Evolutionary conservation across 352 stramenopile genomes (phyloP).

Genomic region (Elongisporangium undulatum): DNA sequence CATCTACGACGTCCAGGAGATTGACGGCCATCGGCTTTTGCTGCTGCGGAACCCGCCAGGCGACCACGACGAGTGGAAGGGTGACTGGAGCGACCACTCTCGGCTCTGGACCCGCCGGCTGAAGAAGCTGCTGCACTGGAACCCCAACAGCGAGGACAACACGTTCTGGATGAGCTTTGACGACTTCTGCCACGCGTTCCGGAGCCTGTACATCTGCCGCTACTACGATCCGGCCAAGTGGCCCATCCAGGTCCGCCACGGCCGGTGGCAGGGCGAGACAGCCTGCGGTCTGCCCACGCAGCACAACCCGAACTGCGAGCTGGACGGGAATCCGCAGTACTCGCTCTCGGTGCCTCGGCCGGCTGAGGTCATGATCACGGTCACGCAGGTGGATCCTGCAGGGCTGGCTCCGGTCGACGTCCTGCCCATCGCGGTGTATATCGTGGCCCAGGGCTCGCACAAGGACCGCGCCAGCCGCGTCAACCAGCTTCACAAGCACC

Average conservation of each 20-base stretch:
- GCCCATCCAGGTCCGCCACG: conserved; percentile 35
- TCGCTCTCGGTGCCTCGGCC: conserved; percentile 64
- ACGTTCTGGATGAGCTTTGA: conserved; percentile 96
- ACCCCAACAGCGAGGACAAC: conserved; percentile 76
- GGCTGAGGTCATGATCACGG: conserved; percentile 81
- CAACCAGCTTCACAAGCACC: conserved; percentile 52
- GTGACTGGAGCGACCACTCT: conserved; percentile 91
- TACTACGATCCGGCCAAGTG: conserved; percentile 91
- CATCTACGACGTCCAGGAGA: conserved; percentile 86
- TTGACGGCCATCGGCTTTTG: conserved; percentile 84
- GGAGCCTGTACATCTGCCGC: conserved; percentile 88
- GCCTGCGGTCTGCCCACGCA: conserved; percentile 78
- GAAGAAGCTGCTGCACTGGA: conserved; percentile 69
- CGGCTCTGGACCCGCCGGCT: conserved; percentile 88
- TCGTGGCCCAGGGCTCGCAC: conserved; percentile 43
- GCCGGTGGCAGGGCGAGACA: conserved; percentile 64
- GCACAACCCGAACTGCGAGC: conserved; percentile 72
- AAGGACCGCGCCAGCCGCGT: conserved; percentile 62
- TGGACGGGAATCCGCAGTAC: conserved; percentile 90
- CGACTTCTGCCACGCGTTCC: conserved; percentile 91
- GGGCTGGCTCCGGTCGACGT: conserved; percentile 63
- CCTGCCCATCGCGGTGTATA: conserved; percentile 64
- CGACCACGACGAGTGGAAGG: conserved; percentile 90
- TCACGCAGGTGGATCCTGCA: conserved; percentile 75
- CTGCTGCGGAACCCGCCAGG: conserved; percentile 90